Percentiles rank a stretch among this genome's conserved stretches.
phyloP scores from a whole-genome alignment of 179 eudicot genomes.

The Carnegiea gigantea region DNA sequence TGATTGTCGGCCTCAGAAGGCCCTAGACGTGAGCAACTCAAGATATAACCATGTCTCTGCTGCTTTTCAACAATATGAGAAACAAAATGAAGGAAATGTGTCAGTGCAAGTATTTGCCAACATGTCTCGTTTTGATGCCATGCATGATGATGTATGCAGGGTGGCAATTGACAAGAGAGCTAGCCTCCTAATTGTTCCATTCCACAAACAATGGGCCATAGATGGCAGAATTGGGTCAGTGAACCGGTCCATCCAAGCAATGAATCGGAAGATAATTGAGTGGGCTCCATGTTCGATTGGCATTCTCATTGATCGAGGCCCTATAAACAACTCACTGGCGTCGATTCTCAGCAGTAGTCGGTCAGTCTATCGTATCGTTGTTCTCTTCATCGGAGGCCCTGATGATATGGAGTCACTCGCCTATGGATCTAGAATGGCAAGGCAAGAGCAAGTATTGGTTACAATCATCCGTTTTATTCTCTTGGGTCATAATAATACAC shows the following conservation, averaged over 20 bases:
- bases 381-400: slow-evolving; percentile 58
- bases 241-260: slow-evolving; percentile 32
- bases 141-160: slow-evolving; percentile 56
- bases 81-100: slow-evolving; percentile 32
- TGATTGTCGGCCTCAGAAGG: slow-evolving; percentile 36
- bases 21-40: slow-evolving; percentile 23
- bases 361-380: slow-evolving; percentile 35
- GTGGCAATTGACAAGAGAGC: slow-evolving; percentile 50
- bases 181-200: slow-evolving; percentile 49
- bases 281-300: slow-evolving; percentile 58
- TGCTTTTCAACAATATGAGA: slow-evolving; percentile 48
- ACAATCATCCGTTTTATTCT: slow-evolving; percentile 55
- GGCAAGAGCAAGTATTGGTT: slow-evolving; percentile 42
- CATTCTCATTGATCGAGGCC: slow-evolving; percentile 55
- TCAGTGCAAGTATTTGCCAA: slow-evolving; percentile 45
- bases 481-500: slow-evolving; percentile 44
- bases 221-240: slow-evolving; percentile 43
- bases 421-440: slow-evolving; percentile 57
- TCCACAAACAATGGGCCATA: slow-evolving; percentile 58
- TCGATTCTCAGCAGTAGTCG: slow-evolving; percentile 29
- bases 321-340: slow-evolving; percentile 29
- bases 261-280: slow-evolving; percentile 48
- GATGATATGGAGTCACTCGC: slow-evolving; percentile 59
- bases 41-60: slow-evolving; percentile 42
- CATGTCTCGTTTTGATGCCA: slow-evolving; percentile 44